These are phyloP conservation scores for Zizania palustris DNA, from an alignment of 202 grass and related monocot genomes.

Conservation along the genomic window DNA sequence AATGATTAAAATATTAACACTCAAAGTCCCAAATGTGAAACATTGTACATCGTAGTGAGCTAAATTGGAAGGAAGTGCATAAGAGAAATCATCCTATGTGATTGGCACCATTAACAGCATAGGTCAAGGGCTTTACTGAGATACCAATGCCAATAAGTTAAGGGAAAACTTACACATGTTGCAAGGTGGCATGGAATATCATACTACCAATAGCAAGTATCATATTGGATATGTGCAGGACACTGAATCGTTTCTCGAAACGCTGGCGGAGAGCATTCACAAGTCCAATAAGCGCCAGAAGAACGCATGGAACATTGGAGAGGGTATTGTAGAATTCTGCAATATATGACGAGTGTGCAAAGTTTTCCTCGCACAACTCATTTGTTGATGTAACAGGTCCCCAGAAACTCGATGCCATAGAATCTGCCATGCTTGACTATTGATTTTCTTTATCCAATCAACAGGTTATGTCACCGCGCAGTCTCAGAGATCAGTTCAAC, in stretches of 20 bases:
- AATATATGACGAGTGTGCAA: conserved; percentile 70
- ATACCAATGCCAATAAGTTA: conserved; percentile 14
- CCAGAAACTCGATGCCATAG: conserved; percentile 82
- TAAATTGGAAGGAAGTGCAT: neutral
- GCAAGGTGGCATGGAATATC: conserved; percentile 88
- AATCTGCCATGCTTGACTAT: conserved; percentile 61
- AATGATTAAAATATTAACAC: neutral
- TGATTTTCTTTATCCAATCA: conserved; percentile 18
- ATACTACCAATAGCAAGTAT: conserved; percentile 85
- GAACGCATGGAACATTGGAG: conserved; percentile 72
- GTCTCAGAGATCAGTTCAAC: conserved; percentile 11
- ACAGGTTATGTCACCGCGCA: conserved; percentile 11
- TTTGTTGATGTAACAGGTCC: conserved; percentile 82
- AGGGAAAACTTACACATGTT: conserved; percentile 72
- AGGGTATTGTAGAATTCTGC: conserved; percentile 91
- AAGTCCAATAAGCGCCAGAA: conserved; percentile 76
- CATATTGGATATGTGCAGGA: conserved; percentile 84
- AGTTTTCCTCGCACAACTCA: conserved; percentile 82
- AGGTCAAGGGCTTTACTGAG: neutral
- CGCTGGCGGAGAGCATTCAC: conserved; percentile 69
- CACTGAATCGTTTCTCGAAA: conserved; percentile 89
- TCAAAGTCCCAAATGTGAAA: neutral
- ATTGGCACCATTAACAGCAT: neutral
- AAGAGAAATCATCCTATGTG: neutral
- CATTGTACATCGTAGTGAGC: neutral